Conservation (phyloP, 2,329 filamentous ascomycete species). For the Verticillium nubilum region DNA sequence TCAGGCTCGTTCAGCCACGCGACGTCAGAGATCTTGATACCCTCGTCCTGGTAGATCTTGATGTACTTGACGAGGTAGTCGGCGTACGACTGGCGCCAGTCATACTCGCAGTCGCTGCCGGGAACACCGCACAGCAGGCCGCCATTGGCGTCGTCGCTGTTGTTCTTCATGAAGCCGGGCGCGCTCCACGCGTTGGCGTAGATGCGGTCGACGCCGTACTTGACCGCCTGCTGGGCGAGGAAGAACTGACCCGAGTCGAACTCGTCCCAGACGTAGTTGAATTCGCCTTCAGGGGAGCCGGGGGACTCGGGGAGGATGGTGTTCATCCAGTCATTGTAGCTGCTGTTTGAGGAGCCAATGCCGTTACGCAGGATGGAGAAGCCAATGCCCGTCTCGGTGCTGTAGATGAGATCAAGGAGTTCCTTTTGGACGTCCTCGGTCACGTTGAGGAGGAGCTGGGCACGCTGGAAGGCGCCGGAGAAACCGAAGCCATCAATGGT, state of each 20-base stretch:
- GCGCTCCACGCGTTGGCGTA: constrained; percentile 47
- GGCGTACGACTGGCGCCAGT: constrained; percentile 44
- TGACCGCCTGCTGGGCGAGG: constrained; percentile 30
- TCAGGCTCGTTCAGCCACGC: constrained; percentile 6
- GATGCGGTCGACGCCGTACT: constrained; percentile 31
- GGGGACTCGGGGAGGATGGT: constrained; percentile 27
- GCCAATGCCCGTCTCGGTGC: constrained; percentile 10
- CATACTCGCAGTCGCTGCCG: constrained; percentile 25
- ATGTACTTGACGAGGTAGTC: constrained; percentile 41
- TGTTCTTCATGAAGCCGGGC: constrained; percentile 47
- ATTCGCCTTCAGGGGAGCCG: constrained; percentile 18
- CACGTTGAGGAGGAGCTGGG: constrained; percentile 14
- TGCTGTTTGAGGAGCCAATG: constrained; percentile 30
- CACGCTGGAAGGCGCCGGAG: constrained; percentile 28
- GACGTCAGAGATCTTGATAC: constrained; percentile 7
- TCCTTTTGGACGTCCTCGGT: background rate
- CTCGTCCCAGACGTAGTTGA: constrained; percentile 25
- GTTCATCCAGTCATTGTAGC: constrained; percentile 25
- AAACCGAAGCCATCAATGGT: constrained; percentile 30
- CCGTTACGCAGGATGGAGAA: constrained; percentile 35
- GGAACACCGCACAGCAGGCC: constrained; percentile 40
- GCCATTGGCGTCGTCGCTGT: constrained; percentile 25
- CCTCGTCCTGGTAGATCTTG: constrained; percentile 25
- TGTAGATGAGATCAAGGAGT: constrained; percentile 4
- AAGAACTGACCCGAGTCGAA: constrained; percentile 33